Percentiles rank a stretch among this genome's conserved stretches.
Conservation (phyloP, 768 basidiomycete genomes). For the Boletus barrowsii region DNA sequence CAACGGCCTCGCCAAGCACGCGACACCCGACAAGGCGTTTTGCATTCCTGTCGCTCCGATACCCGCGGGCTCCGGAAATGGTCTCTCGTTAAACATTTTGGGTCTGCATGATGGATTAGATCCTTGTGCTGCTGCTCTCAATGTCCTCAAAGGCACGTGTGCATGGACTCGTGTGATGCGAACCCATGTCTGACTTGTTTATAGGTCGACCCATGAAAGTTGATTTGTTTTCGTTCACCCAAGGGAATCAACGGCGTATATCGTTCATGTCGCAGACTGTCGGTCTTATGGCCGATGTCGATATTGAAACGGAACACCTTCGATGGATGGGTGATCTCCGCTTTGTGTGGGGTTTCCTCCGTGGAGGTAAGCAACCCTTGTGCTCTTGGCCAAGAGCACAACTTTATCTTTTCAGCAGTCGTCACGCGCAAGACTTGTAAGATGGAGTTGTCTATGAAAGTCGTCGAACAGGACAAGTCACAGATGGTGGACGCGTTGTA, state of each 20-base stretch:
- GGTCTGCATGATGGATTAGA: slow-evolving; percentile 70
- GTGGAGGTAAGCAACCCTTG: slow-evolving; percentile 49
- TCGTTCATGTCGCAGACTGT: slow-evolving; percentile 84
- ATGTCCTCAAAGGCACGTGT: slow-evolving; percentile 67
- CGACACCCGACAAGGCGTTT: slow-evolving; percentile 58
- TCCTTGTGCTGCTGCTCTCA: slow-evolving; percentile 68
- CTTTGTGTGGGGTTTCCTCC: slow-evolving; percentile 69
- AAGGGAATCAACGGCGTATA: slow-evolving; percentile 56
- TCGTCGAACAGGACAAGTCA: slow-evolving; percentile 65
- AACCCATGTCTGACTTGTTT: background rate
- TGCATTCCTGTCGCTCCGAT: slow-evolving; percentile 70
- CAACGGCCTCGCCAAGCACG: slow-evolving; percentile 75
- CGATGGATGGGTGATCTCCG: slow-evolving; percentile 86
- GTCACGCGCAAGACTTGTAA: slow-evolving; percentile 61
- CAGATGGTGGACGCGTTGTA: slow-evolving; percentile 59
- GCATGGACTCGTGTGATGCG: background rate
- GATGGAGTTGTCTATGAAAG: slow-evolving; percentile 66
- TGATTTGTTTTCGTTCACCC: slow-evolving; percentile 76
- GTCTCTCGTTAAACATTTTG: slow-evolving; percentile 66
- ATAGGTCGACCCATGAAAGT: slow-evolving; percentile 69
- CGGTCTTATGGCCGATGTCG: slow-evolving; percentile 83
- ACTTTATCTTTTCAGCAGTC: slow-evolving; percentile 38
- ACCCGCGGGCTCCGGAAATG: slow-evolving; percentile 83
- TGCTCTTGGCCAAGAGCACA: background rate
- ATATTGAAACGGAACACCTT: slow-evolving; percentile 78